Conservation (phyloP, 2,329 filamentous ascomycete genomes). For the Lojkania enalia region DNA sequence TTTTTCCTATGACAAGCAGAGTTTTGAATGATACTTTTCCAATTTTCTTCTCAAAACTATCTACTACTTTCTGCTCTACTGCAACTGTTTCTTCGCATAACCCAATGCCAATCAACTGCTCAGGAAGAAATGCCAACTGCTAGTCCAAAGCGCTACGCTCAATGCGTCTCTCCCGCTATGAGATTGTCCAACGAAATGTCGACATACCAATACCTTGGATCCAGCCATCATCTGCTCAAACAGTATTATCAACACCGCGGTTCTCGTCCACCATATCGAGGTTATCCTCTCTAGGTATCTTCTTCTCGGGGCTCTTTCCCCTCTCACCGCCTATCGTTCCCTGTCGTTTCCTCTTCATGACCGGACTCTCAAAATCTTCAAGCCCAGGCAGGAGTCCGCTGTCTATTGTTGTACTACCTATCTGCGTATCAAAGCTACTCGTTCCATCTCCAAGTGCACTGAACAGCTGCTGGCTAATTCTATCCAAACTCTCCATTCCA, state of each 20-base stretch:
- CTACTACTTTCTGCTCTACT: neutral
- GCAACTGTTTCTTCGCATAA: neutral
- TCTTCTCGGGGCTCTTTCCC: conserved; percentile 24
- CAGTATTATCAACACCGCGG: too few relatives aligned
- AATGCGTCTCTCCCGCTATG: too few relatives aligned
- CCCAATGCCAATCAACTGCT: neutral
- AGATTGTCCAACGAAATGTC: too few relatives aligned
- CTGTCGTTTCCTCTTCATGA: conserved; percentile 34
- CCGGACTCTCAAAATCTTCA: conserved; percentile 17
- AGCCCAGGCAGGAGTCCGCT: conserved; percentile 7
- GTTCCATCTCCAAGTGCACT: conserved; percentile 39
- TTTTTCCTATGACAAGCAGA: too few relatives aligned
- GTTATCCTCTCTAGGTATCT: conserved; percentile 27
- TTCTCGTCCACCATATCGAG: too few relatives aligned
- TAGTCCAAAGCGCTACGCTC: neutral
- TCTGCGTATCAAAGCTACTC: conserved; percentile 19
- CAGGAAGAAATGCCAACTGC: neutral
- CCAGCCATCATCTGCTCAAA: too few relatives aligned
- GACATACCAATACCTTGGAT: too few relatives aligned
- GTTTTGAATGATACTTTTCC: too few relatives aligned
- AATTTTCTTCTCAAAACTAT: too few relatives aligned
- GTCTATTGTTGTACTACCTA: conserved; percentile 9
- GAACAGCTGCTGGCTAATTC: conserved; percentile 34
- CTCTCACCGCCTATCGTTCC: conserved; percentile 25
- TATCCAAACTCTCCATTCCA: conserved; percentile 34